phyloP scores from a whole-genome alignment of 495 filamentous ascomycete genomes.

The Choiromyces venosus region DNA sequence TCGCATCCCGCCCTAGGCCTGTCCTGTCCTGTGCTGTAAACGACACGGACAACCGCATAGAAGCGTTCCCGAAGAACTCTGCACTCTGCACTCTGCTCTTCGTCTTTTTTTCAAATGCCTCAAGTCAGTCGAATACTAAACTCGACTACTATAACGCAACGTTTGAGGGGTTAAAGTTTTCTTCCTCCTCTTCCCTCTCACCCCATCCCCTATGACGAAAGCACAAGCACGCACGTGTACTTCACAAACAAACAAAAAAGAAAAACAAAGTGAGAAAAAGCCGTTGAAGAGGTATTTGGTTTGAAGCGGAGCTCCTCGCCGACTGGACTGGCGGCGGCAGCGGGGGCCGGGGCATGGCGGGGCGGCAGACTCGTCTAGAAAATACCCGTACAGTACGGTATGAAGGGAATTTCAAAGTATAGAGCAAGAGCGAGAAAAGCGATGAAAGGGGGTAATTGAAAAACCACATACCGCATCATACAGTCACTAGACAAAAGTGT shows the following conservation, averaged over 20 bases:
- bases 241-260: not conserved
- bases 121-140: slow-evolving; percentile 1
- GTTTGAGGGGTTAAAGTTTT: not conserved
- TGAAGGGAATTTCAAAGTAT: not conserved
- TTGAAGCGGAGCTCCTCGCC: not conserved
- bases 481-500: no score
- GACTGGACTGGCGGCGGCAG: not conserved
- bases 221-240: not conserved
- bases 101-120: not conserved
- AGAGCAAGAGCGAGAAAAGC: not conserved
- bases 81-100: not conserved
- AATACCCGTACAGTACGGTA: no score
- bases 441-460: not conserved
- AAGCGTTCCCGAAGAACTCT: not conserved
- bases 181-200: not conserved
- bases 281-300: not conserved
- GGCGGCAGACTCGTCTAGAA: not conserved
- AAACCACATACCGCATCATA: not conserved
- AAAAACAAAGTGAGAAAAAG: not conserved
- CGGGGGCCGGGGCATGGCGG: no score
- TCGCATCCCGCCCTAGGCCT: not conserved
- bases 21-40: not conserved
- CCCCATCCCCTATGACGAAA: not conserved
- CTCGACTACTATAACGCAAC: not conserved
- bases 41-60: not conserved